phyloP scores from a whole-genome alignment of 495 filamentous ascomycete genomes.

The Penicillium salamii region DNA sequence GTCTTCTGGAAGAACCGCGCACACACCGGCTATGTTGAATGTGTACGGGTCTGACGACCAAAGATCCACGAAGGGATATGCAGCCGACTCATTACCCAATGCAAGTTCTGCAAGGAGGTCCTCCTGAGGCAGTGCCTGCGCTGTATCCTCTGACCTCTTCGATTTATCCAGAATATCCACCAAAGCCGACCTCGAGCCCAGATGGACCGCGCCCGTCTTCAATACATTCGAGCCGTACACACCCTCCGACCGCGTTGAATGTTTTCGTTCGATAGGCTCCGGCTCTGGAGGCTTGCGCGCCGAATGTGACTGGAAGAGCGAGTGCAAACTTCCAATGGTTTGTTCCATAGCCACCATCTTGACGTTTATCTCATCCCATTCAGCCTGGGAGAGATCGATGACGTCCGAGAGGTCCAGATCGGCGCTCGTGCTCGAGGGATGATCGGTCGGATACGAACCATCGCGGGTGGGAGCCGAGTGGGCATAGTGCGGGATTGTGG shows the following conservation, averaged over 20 bases:
- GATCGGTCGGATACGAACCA: conserved; percentile 13
- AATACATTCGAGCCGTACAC: conserved; percentile 47
- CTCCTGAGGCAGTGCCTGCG: conserved; percentile 64
- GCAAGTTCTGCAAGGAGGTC: conserved; percentile 79
- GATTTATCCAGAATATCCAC: conserved; percentile 48
- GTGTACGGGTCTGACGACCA: conserved; percentile 65
- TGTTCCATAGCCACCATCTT: conserved; percentile 48
- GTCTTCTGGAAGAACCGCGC: conserved; percentile 63
- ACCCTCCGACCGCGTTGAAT: conserved; percentile 34
- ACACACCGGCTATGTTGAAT: conserved; percentile 66
- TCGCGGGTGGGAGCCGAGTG: conserved; percentile 10
- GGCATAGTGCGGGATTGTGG: conserved; percentile 5
- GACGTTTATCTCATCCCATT: conserved; percentile 46
- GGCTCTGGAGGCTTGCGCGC: conserved; percentile 20
- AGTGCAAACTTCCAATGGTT: conserved; percentile 36
- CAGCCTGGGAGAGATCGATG: conserved; percentile 37
- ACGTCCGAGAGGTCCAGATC: conserved; percentile 28
- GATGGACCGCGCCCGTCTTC: conserved; percentile 51
- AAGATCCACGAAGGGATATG: conserved; percentile 72
- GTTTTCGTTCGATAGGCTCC: conserved; percentile 9
- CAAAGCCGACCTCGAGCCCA: conserved; percentile 54
- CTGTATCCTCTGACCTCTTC: conserved; percentile 34
- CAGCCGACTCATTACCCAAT: conserved; percentile 72
- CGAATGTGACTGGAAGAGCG: conserved; percentile 34
- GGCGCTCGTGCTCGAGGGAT: conserved; percentile 12